phyloP scores from a whole-genome alignment of 1,139 yeast genomes.

The Geotrichum histeridarum region DNA sequence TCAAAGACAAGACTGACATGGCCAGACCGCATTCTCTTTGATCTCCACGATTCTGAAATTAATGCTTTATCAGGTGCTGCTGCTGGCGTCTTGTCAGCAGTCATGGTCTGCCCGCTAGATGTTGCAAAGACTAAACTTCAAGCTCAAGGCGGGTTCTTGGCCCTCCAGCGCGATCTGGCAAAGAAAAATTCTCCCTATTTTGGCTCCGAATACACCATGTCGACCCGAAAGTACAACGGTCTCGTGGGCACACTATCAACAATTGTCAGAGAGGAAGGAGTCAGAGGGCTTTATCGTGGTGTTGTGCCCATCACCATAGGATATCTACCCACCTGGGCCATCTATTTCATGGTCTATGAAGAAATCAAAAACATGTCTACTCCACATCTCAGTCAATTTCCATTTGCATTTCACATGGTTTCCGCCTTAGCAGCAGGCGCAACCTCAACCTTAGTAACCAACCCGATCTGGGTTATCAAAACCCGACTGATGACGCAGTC shows the following conservation, averaged over 20 bases:
- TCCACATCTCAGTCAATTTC: slow-evolving; percentile 30
- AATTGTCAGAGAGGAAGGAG: slow-evolving; percentile 71
- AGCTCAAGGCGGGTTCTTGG: slow-evolving; percentile 71
- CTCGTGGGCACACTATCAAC: slow-evolving; percentile 55
- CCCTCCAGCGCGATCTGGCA: slow-evolving; percentile 21
- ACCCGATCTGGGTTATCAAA: slow-evolving; percentile 96
- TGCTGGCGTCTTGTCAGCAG: slow-evolving; percentile 87
- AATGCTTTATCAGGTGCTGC: slow-evolving; percentile 78
- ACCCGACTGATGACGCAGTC: slow-evolving; percentile 85
- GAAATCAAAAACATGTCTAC: slow-evolving; percentile 48
- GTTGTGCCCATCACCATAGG: slow-evolving; percentile 87
- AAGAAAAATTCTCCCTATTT: slow-evolving; percentile 14
- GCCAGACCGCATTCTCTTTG: background rate
- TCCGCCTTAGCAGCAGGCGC: slow-evolving; percentile 90
- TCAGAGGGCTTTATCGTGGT: slow-evolving; percentile 82
- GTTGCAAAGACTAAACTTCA: slow-evolving; percentile 91
- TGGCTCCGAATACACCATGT: slow-evolving; percentile 6
- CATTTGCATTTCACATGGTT: slow-evolving; percentile 58
- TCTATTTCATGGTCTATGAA: slow-evolving; percentile 87
- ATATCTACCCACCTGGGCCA: slow-evolving; percentile 96
- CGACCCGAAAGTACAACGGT: slow-evolving; percentile 48
- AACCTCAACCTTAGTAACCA: slow-evolving; percentile 77
- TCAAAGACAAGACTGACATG: background rate
- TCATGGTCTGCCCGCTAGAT: slow-evolving; percentile 88
- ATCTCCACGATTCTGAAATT: slow-evolving; percentile 41